These are phyloP conservation scores for Lactuca sativa DNA, from an alignment of 129 eudicot species.

Conservation along the genomic window DNA sequence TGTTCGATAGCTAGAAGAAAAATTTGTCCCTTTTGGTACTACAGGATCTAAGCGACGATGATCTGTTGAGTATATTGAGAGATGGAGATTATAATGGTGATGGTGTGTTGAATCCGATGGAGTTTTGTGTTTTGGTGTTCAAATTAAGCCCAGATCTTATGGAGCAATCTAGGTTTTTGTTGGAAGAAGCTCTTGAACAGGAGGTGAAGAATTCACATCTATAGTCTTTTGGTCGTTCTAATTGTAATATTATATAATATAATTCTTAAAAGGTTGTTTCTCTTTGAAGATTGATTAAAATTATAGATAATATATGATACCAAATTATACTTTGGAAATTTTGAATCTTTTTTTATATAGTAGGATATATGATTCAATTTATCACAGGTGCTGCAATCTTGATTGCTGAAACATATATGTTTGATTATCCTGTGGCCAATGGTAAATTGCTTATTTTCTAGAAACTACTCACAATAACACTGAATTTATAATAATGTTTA, in stretches of 20 bases:
- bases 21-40: conserved; percentile 55
- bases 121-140: conserved; percentile 85
- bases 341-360: too few species aligned
- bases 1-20: too few species aligned
- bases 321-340: too few species aligned
- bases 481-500: too few species aligned
- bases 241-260: conserved; percentile 1
- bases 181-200: conserved; percentile 60
- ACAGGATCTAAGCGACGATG: conserved; percentile 59
- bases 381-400: too few species aligned
- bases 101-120: conserved; percentile 76
- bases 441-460: too few species aligned
- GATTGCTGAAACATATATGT: too few species aligned
- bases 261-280: background rate
- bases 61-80: conserved; percentile 55
- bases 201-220: conserved; percentile 25
- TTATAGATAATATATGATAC: background rate
- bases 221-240: background rate
- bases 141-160: conserved; percentile 81
- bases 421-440: too few species aligned
- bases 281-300: conserved; percentile 9
- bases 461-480: too few species aligned
- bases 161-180: too few species aligned
- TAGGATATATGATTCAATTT: too few species aligned
- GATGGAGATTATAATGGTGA: conserved; percentile 93